Conservation (phyloP, 768 basidiomycete genomes). For the Russula olivacea region DNA sequence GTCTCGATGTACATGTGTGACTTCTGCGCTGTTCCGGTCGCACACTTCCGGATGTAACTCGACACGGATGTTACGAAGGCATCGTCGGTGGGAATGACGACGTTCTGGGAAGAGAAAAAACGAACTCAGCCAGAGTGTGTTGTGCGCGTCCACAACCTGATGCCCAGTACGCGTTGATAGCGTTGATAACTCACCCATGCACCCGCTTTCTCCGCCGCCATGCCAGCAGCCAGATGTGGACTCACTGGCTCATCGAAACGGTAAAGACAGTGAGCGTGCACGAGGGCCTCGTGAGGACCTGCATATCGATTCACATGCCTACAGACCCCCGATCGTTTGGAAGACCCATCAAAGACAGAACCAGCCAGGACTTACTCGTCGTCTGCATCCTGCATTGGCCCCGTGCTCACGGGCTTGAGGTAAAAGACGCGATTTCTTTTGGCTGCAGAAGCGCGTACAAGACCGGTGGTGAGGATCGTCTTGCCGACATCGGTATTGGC, state of each 20-base stretch:
- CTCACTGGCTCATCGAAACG: conserved; percentile 86
- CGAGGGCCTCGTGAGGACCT: conserved; percentile 35
- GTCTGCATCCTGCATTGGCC: conserved; percentile 73
- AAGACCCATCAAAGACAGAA: background rate
- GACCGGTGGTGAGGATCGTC: conserved; percentile 81
- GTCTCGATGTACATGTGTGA: conserved; percentile 85
- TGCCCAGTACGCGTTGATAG: background rate
- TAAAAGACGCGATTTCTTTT: conserved; percentile 52
- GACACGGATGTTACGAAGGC: conserved; percentile 62
- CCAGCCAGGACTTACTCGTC: conserved; percentile 47
- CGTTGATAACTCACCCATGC: conserved; percentile 30
- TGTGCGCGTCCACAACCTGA: background rate
- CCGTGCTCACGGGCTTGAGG: conserved; percentile 91
- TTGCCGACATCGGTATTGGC: conserved; percentile 97
- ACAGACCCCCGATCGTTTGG: background rate
- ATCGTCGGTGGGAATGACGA: conserved; percentile 51
- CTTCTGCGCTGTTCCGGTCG: conserved; percentile 30
- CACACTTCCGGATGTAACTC: conserved; percentile 52
- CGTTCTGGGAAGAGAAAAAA: background rate
- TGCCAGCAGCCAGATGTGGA: conserved; percentile 78
- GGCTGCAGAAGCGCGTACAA: conserved; percentile 70
- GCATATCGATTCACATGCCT: conserved; percentile 65
- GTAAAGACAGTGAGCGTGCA: conserved; percentile 68
- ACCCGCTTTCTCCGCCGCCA: conserved; percentile 36
- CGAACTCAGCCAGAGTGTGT: background rate